Conservation (phyloP, 176 grass and related monocot genomes). For the Secale cereale region DNA sequence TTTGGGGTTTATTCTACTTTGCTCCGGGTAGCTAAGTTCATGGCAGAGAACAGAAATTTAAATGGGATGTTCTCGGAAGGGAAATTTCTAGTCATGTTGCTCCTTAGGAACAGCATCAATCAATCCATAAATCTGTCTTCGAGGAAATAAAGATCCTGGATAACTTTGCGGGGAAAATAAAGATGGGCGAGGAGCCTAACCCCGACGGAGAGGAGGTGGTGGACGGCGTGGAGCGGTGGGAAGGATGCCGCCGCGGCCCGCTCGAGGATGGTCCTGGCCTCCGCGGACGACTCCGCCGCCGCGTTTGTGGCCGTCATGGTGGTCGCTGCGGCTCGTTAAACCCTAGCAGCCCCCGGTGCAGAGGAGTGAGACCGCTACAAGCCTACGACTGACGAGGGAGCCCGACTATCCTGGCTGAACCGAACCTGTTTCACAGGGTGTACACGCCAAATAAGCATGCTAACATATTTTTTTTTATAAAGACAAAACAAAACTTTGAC, state of each 20-base stretch:
- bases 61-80: not conserved
- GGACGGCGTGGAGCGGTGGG: slow-evolving; percentile 47
- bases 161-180: not conserved
- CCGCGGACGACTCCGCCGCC: slow-evolving; percentile 9
- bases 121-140: not conserved
- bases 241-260: slow-evolving; percentile 33
- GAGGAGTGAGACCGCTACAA: not conserved
- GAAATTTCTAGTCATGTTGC: not conserved
- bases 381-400: too few relatives aligned
- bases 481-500: too few relatives aligned
- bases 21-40: not conserved
- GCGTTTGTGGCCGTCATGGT: slow-evolving; percentile 15
- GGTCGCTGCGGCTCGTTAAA: slow-evolving; percentile 10
- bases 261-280: slow-evolving; percentile 28
- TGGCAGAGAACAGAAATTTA: too few relatives aligned
- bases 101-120: not conserved
- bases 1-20: not conserved
- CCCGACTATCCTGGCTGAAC: too few relatives aligned
- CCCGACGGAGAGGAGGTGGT: slow-evolving; percentile 63
- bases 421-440: too few relatives aligned
- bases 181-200: slow-evolving; percentile 31
- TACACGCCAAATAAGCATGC: too few relatives aligned
- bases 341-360: slow-evolving; percentile 6
- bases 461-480: too few relatives aligned
- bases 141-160: not conserved